Conservation (phyloP, 2,329 filamentous ascomycete genomes). For the Ceratocystis cubensis region DNA sequence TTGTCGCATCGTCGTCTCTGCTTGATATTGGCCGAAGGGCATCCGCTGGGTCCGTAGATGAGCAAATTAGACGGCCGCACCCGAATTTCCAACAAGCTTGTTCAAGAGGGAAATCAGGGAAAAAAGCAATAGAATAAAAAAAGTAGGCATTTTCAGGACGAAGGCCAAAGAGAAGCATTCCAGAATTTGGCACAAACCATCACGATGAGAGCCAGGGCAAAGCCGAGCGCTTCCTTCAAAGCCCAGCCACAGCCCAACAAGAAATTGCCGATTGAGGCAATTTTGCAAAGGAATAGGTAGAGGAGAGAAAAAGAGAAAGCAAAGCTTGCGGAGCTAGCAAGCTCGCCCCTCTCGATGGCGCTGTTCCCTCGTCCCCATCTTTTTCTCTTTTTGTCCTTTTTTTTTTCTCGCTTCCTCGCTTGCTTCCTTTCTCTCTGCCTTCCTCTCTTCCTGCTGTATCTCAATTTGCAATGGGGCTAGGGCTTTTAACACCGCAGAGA, state of each 20-base stretch:
- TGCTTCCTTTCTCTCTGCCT: background rate
- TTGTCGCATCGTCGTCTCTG: background rate
- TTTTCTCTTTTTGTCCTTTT: background rate
- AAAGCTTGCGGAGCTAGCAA: background rate
- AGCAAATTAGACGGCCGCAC: background rate
- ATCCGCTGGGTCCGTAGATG: background rate
- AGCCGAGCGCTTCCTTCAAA: background rate
- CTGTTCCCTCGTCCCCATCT: background rate
- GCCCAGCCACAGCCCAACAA: background rate
- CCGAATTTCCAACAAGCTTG: background rate
- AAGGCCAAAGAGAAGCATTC: background rate
- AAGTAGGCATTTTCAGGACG: background rate
- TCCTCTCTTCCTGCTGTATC: background rate
- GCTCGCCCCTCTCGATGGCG: background rate
- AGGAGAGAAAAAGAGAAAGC: background rate
- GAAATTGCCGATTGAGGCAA: slow-evolving; percentile 8
- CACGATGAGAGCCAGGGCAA: background rate
- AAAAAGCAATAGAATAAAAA: background rate
- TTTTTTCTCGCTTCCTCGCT: too few species aligned
- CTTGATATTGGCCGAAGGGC: background rate
- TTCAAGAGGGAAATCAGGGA: background rate
- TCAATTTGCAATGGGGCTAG: background rate
- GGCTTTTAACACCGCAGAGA: background rate
- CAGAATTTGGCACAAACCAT: background rate
- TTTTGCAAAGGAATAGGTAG: background rate